Conservation (phyloP, 257 asterid species). For the Dorcoceras hygrometricum region DNA sequence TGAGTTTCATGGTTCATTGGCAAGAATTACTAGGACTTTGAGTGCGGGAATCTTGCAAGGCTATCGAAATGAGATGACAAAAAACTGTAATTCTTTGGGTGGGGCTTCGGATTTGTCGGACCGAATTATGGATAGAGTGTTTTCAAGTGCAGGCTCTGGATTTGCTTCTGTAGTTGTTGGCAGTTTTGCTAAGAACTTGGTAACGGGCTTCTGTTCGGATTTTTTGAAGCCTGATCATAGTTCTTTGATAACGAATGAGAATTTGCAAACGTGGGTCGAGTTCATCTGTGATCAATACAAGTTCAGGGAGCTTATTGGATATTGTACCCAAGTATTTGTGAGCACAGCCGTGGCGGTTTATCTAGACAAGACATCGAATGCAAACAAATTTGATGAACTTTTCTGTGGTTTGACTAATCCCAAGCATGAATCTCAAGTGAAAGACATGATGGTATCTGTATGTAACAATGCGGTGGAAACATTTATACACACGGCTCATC, state of each 20-base stretch:
- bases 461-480: constrained; percentile 65
- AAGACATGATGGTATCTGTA: constrained; percentile 43
- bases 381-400: constrained; percentile 55
- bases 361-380: constrained; percentile 56
- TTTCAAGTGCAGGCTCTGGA: constrained; percentile 62
- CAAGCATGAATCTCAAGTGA: constrained; percentile 51
- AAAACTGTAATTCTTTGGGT: not conserved
- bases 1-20: constrained; percentile 48
- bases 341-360: constrained; percentile 67
- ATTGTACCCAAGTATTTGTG: constrained; percentile 45
- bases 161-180: constrained; percentile 71
- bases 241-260: constrained; percentile 1
- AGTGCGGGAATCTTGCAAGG: constrained; percentile 55
- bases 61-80: constrained; percentile 22
- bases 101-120: constrained; percentile 30
- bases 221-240: constrained; percentile 1
- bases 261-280: constrained; percentile 38
- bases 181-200: constrained; percentile 56
- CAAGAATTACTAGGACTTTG: constrained; percentile 40
- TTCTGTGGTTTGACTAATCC: constrained; percentile 69
- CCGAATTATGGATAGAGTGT: constrained; percentile 42
- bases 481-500: constrained; percentile 48
- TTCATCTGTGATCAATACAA: constrained; percentile 37
- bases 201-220: constrained; percentile 38
- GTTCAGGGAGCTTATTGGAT: constrained; percentile 53